These are phyloP conservation scores for Kwoniella pini DNA, from an alignment of 768 basidiomycete species.

Conservation along the genomic window DNA sequence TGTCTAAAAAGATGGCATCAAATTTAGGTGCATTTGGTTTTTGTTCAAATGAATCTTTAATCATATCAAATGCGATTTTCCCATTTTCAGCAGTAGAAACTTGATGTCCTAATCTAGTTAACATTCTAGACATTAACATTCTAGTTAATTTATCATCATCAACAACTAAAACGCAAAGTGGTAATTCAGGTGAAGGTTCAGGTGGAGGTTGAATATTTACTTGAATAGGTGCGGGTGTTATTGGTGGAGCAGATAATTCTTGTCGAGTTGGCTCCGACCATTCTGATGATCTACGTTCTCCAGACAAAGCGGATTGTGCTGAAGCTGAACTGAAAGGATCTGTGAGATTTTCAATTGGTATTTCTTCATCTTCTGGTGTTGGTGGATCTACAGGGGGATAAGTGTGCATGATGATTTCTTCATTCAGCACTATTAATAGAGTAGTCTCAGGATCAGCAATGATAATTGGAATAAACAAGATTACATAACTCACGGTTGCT, in stretches of 20 bases:
- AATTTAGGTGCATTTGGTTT: conserved; percentile 28
- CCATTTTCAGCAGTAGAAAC: conserved; percentile 52
- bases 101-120: conserved; percentile 49
- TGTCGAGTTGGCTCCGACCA: conserved; percentile 14
- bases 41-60: conserved; percentile 34
- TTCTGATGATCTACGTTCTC: conserved; percentile 23
- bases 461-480: not conserved
- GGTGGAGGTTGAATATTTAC: conserved; percentile 3
- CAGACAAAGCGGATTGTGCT: conserved; percentile 4
- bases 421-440: conserved; percentile 8
- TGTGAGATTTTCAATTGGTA: conserved; percentile 4
- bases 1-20: conserved; percentile 51
- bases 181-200: conserved; percentile 22
- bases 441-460: no score
- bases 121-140: conserved; percentile 53
- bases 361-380: conserved; percentile 21
- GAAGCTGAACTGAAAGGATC: conserved; percentile 19
- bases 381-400: conserved; percentile 19
- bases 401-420: conserved; percentile 27
- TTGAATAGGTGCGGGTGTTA: not conserved
- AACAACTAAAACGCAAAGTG: conserved; percentile 46
- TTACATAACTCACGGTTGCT: not conserved
- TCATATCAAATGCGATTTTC: conserved; percentile 46
- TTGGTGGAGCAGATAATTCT: not conserved
- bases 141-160: conserved; percentile 54